phyloP scores from a whole-genome alignment of 1,139 yeast genomes.

The Wickerhamomyces sp. region DNA sequence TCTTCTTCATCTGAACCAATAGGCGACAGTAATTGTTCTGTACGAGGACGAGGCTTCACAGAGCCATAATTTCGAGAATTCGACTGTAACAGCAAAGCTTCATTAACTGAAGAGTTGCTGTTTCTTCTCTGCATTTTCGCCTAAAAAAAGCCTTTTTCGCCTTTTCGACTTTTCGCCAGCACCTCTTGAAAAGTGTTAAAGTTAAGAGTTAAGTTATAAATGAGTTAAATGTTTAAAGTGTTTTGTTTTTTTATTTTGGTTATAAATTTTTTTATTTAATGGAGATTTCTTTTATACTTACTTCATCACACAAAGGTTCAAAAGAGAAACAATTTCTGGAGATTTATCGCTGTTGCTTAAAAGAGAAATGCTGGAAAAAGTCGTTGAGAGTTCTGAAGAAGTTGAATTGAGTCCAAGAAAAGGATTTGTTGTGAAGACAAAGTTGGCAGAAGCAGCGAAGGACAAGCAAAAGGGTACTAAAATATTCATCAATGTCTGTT shows the following conservation, averaged over 20 bases:
- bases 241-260: neutral
- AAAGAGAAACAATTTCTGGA: neutral
- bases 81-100: constrained; percentile 2
- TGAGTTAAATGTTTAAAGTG: neutral
- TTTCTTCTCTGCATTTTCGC: constrained; percentile 7
- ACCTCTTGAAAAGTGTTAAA: no score
- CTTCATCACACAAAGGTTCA: no score
- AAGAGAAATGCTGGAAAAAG: constrained; percentile 4
- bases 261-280: neutral
- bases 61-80: neutral
- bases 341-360: neutral
- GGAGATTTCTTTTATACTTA: neutral
- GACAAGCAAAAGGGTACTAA: constrained; percentile 40
- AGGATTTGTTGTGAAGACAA: constrained; percentile 63
- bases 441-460: constrained; percentile 26
- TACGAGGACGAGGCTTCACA: neutral
- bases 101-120: constrained; percentile 6
- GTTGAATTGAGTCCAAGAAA: constrained; percentile 43
- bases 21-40: no score
- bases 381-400: constrained; percentile 5
- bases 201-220: no score
- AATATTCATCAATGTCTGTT: constrained; percentile 75
- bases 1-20: constrained; percentile 12
- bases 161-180: no score
- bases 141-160: no score